Conservation (phyloP, 2,329 filamentous ascomycete species). For the Calonectria fujianensis region DNA sequence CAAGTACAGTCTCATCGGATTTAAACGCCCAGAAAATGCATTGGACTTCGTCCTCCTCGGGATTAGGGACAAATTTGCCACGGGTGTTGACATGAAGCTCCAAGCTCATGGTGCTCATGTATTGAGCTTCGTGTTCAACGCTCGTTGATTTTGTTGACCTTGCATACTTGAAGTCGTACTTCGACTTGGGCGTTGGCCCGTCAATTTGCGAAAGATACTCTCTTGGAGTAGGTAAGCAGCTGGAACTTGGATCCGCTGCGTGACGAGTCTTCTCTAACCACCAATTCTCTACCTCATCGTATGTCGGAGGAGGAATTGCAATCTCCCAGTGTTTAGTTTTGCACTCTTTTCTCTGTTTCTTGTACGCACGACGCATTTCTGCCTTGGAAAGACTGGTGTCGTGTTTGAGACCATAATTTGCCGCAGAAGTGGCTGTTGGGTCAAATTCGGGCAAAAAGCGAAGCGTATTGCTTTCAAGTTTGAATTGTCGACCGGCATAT, state of each 20-base stretch:
- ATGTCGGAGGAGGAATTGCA: conserved; percentile 80
- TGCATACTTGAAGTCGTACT: conserved; percentile 89
- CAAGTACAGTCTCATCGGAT: conserved; percentile 79
- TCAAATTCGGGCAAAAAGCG: conserved; percentile 90
- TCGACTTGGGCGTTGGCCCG: conserved; percentile 88
- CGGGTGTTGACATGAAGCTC: conserved; percentile 94
- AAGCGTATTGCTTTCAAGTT: conserved; percentile 82
- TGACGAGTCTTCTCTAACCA: conserved; percentile 64
- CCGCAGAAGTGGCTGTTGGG: conserved; percentile 71
- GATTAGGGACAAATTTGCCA: conserved; percentile 87
- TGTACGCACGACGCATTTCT: conserved; percentile 70
- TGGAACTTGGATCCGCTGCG: conserved; percentile 29
- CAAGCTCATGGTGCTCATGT: conserved; percentile 97
- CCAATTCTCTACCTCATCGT: conserved; percentile 82
- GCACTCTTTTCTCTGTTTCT: conserved; percentile 71
- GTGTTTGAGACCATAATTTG: conserved; percentile 72
- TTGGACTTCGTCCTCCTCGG: conserved; percentile 90
- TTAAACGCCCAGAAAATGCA: conserved; percentile 94
- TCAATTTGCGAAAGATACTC: conserved; percentile 87
- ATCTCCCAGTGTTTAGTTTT: conserved; percentile 83
- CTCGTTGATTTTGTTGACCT: conserved; percentile 84
- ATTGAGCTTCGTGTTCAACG: conserved; percentile 88
- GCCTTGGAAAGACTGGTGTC: conserved; percentile 68
- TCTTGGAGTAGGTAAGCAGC: conserved; percentile 52
- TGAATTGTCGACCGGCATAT: conserved; percentile 92